Conservation (phyloP, 768 basidiomycete genomes). For the Boletus bicolor region DNA sequence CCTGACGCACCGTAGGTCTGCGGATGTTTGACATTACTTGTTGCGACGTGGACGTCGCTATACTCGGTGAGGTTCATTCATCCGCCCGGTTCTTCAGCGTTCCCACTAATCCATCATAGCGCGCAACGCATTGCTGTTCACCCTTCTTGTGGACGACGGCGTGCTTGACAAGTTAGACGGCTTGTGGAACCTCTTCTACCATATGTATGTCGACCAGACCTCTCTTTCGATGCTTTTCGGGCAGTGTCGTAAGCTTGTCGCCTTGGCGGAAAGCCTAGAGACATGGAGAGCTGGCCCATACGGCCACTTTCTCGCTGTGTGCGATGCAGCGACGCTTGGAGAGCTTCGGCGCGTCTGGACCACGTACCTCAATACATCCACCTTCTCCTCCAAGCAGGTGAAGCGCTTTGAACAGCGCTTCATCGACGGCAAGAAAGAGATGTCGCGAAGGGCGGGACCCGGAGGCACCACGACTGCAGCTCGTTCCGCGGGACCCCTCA, state of each 20-base stretch:
- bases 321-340: conserved; percentile 19
- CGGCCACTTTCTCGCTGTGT: conserved; percentile 20
- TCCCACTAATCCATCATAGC: conserved; percentile 14
- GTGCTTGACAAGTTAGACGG: conserved; percentile 5
- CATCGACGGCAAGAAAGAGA: conserved; percentile 9
- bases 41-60: conserved; percentile 28
- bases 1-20: conserved; percentile 7
- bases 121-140: conserved; percentile 27
- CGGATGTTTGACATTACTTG: conserved; percentile 29
- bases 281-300: conserved; percentile 28
- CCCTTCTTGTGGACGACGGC: conserved; percentile 23
- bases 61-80: conserved; percentile 20
- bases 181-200: conserved; percentile 30
- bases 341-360: conserved; percentile 22
- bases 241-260: conserved; percentile 28
- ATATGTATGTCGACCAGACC: conserved; percentile 19
- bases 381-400: conserved; percentile 2
- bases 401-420: conserved; percentile 12
- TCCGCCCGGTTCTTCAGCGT: no score
- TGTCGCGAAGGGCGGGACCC: neutral
- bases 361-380: conserved; percentile 12
- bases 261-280: conserved; percentile 12
- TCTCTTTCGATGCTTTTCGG: conserved; percentile 17
- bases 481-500: conserved; percentile 30
- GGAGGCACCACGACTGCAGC: conserved; percentile 5